phyloP scores from a whole-genome alignment of 73 alveolate genomes.

The Symbiodinium pilosum region DNA sequence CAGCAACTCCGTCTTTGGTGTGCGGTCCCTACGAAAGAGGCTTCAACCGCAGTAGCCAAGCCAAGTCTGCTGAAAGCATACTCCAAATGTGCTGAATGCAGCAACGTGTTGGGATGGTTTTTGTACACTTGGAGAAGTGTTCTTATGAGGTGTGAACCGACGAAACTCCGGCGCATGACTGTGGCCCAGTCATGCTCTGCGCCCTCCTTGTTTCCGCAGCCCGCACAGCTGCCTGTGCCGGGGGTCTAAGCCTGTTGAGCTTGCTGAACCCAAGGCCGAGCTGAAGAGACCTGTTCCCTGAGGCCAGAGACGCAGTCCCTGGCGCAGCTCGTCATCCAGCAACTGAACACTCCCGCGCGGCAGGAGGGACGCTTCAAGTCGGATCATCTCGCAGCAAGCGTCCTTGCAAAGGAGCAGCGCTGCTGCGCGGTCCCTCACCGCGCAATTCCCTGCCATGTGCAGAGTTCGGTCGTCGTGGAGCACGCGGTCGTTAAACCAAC shows the following conservation, averaged over 20 bases:
- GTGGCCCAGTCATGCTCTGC: not conserved
- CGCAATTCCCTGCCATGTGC: not conserved
- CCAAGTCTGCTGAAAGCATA: not conserved
- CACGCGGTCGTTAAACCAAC: not conserved
- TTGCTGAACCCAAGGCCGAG: not conserved
- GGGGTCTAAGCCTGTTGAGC: not conserved
- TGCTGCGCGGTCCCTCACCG: not conserved
- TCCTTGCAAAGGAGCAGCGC: slow-evolving; percentile 32
- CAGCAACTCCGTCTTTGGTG: slow-evolving; percentile 2
- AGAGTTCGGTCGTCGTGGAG: not conserved
- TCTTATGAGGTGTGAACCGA: slow-evolving; percentile 5
- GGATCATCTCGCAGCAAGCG: too few species aligned
- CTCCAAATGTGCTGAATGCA: not conserved
- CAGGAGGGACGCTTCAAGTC: slow-evolving; percentile 7
- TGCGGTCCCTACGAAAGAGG: too few species aligned
- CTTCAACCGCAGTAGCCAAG: slow-evolving; percentile 43
- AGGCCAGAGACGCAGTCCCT: slow-evolving; percentile 44
- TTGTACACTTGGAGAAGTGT: not conserved
- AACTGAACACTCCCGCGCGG: slow-evolving; percentile 58
- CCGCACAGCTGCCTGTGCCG: not conserved
- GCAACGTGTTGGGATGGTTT: not conserved
- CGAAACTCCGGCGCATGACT: slow-evolving; percentile 1
- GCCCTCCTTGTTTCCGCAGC: not conserved
- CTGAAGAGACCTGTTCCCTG: not conserved
- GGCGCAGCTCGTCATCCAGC: slow-evolving; percentile 63